Evolutionary conservation across 78 protist species (phyloP), one percentile per base, ranked within the genome.

Genomic region (Ministeria vibrans): DNA sequence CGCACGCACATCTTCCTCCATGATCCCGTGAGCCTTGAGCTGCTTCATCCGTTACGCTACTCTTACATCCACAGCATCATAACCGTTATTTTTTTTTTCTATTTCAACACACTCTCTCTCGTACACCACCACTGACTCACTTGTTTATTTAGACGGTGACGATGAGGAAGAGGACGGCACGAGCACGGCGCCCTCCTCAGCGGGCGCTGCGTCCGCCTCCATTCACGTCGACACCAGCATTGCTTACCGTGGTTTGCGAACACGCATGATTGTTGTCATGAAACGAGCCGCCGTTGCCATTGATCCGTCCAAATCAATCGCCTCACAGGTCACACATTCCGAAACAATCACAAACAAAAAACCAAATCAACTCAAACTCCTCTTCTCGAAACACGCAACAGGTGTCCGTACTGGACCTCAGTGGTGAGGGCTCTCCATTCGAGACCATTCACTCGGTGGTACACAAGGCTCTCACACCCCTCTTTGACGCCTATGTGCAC

Each of bases 401-500:
- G 51, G 13, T 77, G 45, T 55, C 13, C 43, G n/a, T 32, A n/a
- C 59, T 78, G 22, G 41, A 41, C 38, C 71, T 78, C 38, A n/a
- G n/a, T n/a, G 39, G 30, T 32, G 82, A 63, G 43, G 49, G 27
- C 3, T 41, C 72, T 30, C 93, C 93, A 64, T 83, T 72, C 69
- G 93, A 90, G 74, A 86, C 89, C 30, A n/a, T 87, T 23, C 86
- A 90, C 70, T 71, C 81, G 42, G 83, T 79, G 77, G 63, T 90
- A 28, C 91, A 84, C 77, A 90, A 80, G 64, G 81, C 90, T 18
- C 78, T 90, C n/a, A 75, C 89, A 43, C 93, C 93, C 78, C 84
- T 77, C 79, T 80, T 90, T 62, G 46, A 84, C 59, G 75, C 90
- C 0, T 85, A 63, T 22, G 81, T 77, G 45, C 34, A 41, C 23